These are phyloP conservation scores for Heracleum sosnowskyi DNA, from an alignment of 129 eudicot genomes.

Conservation along the genomic window DNA sequence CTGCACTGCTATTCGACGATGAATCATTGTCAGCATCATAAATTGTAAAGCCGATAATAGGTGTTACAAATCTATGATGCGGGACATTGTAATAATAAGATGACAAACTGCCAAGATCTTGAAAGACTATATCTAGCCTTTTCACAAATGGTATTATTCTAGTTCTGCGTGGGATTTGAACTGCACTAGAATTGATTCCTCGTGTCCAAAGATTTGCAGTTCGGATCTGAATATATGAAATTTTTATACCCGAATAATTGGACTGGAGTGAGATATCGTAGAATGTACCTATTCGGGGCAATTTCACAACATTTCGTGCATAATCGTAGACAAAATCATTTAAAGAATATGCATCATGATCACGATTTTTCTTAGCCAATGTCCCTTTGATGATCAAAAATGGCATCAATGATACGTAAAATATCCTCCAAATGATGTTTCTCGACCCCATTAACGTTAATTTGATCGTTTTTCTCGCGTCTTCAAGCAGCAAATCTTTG, in stretches of 20 bases:
- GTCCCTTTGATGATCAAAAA: constrained; percentile 12
- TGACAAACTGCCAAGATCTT: constrained; percentile 1
- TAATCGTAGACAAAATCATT: constrained; percentile 42
- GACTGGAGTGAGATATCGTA: constrained; percentile 52
- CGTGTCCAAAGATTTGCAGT: constrained; percentile 41
- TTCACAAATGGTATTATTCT: constrained; percentile 45
- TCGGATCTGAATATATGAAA: constrained; percentile 42
- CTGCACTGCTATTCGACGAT: not conserved
- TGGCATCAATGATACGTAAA: constrained; percentile 12
- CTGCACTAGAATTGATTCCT: constrained; percentile 46
- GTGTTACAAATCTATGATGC: not conserved
- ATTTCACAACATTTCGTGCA: constrained; percentile 28
- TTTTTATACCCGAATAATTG: constrained; percentile 51
- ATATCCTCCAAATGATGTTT: constrained; percentile 27
- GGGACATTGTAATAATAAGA: constrained; percentile 8
- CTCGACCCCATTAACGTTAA: constrained; percentile 48
- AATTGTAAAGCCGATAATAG: not conserved
- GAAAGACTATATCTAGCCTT: constrained; percentile 44
- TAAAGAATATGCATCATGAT: constrained; percentile 24
- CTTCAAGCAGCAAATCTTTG: constrained; percentile 1
- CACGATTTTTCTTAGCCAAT: not conserved
- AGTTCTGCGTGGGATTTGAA: constrained; percentile 53
- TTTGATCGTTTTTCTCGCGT: not conserved
- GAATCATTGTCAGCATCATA: not conserved
- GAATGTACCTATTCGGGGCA: constrained; percentile 31